These are phyloP conservation scores for Phytopythium montanum DNA, from an alignment of 352 stramenopile species.

Conservation along the genomic window DNA sequence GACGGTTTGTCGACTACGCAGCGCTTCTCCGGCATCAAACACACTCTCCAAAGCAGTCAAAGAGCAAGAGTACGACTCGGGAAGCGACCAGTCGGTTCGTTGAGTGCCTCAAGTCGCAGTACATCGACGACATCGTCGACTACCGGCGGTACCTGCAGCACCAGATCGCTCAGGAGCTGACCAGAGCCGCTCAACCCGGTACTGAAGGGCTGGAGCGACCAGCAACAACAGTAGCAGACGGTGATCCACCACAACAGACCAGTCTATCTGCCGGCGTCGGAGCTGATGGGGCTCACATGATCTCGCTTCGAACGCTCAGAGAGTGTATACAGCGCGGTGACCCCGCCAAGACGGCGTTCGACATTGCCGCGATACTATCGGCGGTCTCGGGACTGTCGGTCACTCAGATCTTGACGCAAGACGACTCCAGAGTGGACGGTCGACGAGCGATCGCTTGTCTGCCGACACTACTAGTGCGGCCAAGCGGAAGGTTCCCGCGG, in stretches of 20 bases:
- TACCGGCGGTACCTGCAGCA: constrained; percentile 43
- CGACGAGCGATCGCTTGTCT: constrained; percentile 36
- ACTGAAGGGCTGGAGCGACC: neutral
- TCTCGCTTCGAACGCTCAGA: constrained; percentile 40
- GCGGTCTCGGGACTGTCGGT: constrained; percentile 29
- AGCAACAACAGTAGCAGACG: neutral
- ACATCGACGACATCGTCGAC: constrained; percentile 55
- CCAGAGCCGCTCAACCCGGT: neutral
- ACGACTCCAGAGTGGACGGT: constrained; percentile 47
- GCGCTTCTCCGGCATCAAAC: constrained; percentile 23
- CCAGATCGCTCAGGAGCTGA: constrained; percentile 23
- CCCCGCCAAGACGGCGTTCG: constrained; percentile 44
- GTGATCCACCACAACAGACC: neutral
- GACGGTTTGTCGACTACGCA: constrained; percentile 36
- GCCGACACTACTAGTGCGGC: constrained; percentile 42
- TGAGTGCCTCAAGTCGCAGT: constrained; percentile 49
- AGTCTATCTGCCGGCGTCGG: neutral
- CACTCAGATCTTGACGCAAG: constrained; percentile 55
- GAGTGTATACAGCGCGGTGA: constrained; percentile 45
- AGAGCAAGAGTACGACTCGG: neutral
- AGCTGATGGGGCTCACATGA: constrained; percentile 22
- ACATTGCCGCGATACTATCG: constrained; percentile 38
- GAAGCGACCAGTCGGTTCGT: constrained; percentile 14
- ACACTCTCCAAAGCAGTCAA: constrained; percentile 1
- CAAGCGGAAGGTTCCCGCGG: constrained; percentile 24